Evolutionary conservation across 257 asterid species (phyloP), one percentile per base, ranked within the genome.

Genomic region (Perilla frutescens): DNA sequence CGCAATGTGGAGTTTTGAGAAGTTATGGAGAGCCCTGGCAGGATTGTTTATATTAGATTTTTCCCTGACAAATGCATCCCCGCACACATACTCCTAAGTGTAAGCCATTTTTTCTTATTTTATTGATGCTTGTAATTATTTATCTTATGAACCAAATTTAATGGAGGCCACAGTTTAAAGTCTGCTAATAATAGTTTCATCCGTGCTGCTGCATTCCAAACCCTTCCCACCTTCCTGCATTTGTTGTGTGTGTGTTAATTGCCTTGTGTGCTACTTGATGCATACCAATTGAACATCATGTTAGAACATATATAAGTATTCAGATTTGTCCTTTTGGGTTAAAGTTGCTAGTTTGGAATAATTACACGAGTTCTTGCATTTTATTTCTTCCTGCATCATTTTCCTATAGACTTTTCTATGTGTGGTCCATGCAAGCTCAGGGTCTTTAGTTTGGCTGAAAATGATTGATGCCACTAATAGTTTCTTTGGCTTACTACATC

Each of bases 61-160:
- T 79, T 81, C 79, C 84, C 84, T 73, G 84, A 81, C 88, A 84
- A 81, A 79, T 79, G 86, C 84, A 76, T 77, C 69, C 80, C 71
- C 71, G 62, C 78, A 60, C 75, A 76, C 83, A 78, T 80, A 72
- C 84, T 77, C 76, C 83, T 59, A 79, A 84, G 73, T 80, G 88
- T 84, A 81, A 84, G 88, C 85, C 86, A 67, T 72, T 81, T 84
- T 77, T 79, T 74, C 81, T 74, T 76, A 44, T 76, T 73, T 67
- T 70, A 66, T 76, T 80, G 71, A 80, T 43, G 55, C 78, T 76
- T 76, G 82, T 81, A 73, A 72, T 74, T 79, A 72, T 76, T 64
- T 73, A 49, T 76, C 39, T 75, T 66, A 20, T 64, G n/a, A 70
- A 57, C 37, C 67, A 7, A 75, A 68, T 64, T 66, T 80, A 75